Base-by-base conservation (phyloP, 441 rosid genomes). In the Viola pubescens region DNA sequence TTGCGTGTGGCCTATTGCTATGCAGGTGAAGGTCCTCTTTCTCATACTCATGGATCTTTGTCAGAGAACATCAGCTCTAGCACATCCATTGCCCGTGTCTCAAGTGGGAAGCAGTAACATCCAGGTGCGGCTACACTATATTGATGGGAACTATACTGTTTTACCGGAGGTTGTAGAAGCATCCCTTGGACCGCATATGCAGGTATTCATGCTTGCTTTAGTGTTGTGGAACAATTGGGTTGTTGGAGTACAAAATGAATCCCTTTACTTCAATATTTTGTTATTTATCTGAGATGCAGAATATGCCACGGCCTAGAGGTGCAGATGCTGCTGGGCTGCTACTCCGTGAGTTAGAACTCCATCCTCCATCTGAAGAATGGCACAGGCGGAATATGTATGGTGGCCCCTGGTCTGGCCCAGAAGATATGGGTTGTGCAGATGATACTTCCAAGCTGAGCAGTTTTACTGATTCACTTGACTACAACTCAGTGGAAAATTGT, bases 151-250 rank as follows among this genome's bases (percentile, higher is more conserved):
- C 60, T 89, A 94, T 73, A 94, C 97, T 19, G 98, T 94, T 52
- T 82, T 94, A 76, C 98, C 98, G 0, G 99, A 94, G 81, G 99
- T 91, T 62, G 99, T 94, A 66, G 99, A 91, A 83, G 99, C 98
- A 53, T 89, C 99, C 14, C 95, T 94, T 56, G 99, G 98, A 62
- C 99, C 99, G 5, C 97, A 94, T 70, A 89, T 94, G 97, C 99
- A 94, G 98, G 99, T 91, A 82, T 43, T 56, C 40, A 59, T 61
- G 49, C 13, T 11, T 40, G 6, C 34, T 9, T 19, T 54, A 10
- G 52, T 47, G 26, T 48, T 57, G 61, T 63, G 58, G 48, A 43
- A 1, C 34, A 26, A 26, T 12, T 37, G 4, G n/a, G 45, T 37
- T 6, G 5, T 44, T 13, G n/a, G 49, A 46, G n/a, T 12, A 9